A percentile compares a stretch with the other conserved stretches of the same genome.
Conservation (phyloP, 306 rosid genomes). For the Vigna unguiculata region DNA sequence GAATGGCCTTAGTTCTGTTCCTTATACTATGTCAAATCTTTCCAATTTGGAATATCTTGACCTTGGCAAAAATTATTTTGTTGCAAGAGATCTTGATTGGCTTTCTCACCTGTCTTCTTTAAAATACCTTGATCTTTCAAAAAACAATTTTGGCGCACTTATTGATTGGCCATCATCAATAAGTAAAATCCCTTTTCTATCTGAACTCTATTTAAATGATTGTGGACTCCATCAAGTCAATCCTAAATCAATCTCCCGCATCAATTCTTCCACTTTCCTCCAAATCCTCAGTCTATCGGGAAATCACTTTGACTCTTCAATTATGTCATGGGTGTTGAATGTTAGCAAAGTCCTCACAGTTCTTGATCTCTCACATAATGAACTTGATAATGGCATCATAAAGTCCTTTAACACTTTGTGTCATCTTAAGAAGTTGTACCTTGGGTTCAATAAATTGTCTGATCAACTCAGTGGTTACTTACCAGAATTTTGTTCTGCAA, state of each 20-base stretch:
- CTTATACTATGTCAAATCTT: constrained; percentile 23
- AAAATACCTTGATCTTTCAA: not conserved
- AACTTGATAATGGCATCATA: constrained; percentile 37
- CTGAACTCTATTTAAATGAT: accelerated
- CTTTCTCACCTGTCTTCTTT: constrained; percentile 42
- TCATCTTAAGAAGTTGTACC: not conserved
- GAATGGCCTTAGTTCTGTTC: not conserved
- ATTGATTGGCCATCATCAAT: constrained; percentile 32
- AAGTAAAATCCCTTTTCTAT: not conserved
- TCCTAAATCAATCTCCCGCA: not conserved
- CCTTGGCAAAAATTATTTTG: accelerated
- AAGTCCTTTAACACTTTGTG: constrained; percentile 31
- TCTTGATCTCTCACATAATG: constrained; percentile 24
- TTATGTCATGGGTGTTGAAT: constrained; percentile 34
- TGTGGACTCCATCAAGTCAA: constrained; percentile 28
- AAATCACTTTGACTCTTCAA: not conserved
- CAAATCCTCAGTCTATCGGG: not conserved
- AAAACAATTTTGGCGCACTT: not conserved
- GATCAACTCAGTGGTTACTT: constrained; percentile 39
- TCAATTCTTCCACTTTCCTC: constrained; percentile 28
- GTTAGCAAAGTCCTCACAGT: not conserved
- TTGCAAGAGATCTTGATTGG: constrained; percentile 37
- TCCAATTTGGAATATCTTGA: constrained; percentile 30
- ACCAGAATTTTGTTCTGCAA: constrained; percentile 26
- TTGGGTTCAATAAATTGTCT: constrained; percentile 23